Conservation (phyloP, 2,329 filamentous ascomycete genomes). For the Elsinoe batatas region DNA sequence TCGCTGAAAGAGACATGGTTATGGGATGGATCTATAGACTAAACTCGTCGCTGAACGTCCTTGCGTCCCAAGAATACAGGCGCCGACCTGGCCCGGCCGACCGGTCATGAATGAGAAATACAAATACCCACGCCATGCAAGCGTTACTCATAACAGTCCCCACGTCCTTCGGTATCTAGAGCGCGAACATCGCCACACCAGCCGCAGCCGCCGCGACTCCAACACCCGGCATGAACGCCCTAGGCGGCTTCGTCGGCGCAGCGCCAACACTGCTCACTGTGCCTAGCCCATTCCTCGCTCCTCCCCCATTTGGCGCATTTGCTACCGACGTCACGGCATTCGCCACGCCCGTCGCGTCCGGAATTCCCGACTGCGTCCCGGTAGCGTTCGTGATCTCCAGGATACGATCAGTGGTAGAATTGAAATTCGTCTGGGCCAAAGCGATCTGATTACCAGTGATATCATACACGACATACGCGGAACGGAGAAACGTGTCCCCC, state of each 20-base stretch:
- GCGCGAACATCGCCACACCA: conserved; percentile 21
- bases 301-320: conserved; percentile 34
- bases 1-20: too few relatives aligned
- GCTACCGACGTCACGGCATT: conserved; percentile 41
- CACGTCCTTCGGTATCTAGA: conserved; percentile 15
- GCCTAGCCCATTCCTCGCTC: conserved; percentile 25
- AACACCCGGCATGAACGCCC: conserved; percentile 16
- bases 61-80: too few relatives aligned
- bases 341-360: conserved; percentile 42
- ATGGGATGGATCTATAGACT: too few relatives aligned
- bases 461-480: conserved; percentile 55
- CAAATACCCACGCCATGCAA: conserved; percentile 3
- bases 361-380: conserved; percentile 38
- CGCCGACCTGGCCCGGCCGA: background rate
- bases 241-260: conserved; percentile 20
- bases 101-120: background rate
- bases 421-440: conserved; percentile 52
- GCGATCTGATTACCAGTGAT: conserved; percentile 51
- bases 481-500: conserved; percentile 54
- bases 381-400: conserved; percentile 42
- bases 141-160: background rate
- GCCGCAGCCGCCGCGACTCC: conserved; percentile 22
- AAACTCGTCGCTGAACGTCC: too few relatives aligned
- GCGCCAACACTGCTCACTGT: conserved; percentile 12
- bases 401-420: conserved; percentile 42